Evolutionary conservation across 768 basidiomycete genomes (phyloP).

Genomic region (Leucosporidium yakuticum): DNA sequence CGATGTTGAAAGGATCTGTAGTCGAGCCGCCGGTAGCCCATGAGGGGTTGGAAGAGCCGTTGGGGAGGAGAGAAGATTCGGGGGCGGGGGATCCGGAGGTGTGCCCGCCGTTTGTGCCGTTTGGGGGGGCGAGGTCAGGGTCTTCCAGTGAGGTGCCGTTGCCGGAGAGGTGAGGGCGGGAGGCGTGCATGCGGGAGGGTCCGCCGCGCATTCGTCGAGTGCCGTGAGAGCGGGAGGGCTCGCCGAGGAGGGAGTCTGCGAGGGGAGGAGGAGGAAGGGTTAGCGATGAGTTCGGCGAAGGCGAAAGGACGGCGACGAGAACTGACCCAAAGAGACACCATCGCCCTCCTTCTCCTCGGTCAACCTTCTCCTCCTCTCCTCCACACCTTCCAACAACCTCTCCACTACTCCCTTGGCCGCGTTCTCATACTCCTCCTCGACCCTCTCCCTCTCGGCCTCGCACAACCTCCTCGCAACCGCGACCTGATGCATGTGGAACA

Average conservation of each 20-base stretch:
- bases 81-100: slow-evolving; percentile 6
- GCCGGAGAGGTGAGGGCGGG: slow-evolving; percentile 14
- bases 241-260: slow-evolving; percentile 25
- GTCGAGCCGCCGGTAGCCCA: not conserved
- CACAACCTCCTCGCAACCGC: slow-evolving; percentile 43
- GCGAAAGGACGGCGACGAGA: not conserved
- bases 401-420: slow-evolving; percentile 45
- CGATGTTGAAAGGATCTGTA: slow-evolving; percentile 37
- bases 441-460: slow-evolving; percentile 45
- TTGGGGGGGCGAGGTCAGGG: slow-evolving; percentile 14
- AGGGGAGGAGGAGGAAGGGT: not conserved
- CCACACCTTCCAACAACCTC: slow-evolving; percentile 44
- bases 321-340: slow-evolving; percentile 46
- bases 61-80: slow-evolving; percentile 21
- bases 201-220: slow-evolving; percentile 28
- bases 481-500: slow-evolving; percentile 45
- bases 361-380: slow-evolving; percentile 46
- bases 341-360: slow-evolving; percentile 48
- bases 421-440: slow-evolving; percentile 47
- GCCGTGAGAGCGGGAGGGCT: slow-evolving; percentile 15
- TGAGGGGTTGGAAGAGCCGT: not conserved
- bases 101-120: not conserved
- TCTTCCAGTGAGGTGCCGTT: slow-evolving; percentile 18
- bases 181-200: not conserved
- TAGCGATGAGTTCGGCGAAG: not conserved